These are phyloP conservation scores for Centrapalus pauciflorus DNA, from an alignment of 129 eudicot species.

Conservation along the genomic window DNA sequence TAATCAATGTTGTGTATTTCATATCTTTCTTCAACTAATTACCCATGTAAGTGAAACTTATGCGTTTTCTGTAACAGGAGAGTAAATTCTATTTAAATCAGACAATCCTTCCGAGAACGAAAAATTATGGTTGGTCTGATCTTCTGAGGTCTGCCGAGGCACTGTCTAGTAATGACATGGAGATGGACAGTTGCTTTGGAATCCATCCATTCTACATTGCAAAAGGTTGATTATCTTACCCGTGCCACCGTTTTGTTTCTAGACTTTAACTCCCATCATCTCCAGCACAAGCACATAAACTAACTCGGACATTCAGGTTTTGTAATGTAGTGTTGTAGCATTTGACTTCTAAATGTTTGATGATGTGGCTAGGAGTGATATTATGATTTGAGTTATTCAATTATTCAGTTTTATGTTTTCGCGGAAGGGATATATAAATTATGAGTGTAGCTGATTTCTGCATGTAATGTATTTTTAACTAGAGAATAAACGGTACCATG, in stretches of 20 bases:
- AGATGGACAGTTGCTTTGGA: constrained; percentile 53
- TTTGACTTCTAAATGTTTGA: background rate
- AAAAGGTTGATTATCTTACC: constrained; percentile 65
- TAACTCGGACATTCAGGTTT: too few species aligned
- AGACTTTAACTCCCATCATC: too few species aligned
- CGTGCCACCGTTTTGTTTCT: too few species aligned
- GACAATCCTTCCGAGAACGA: constrained; percentile 31
- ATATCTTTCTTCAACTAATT: background rate
- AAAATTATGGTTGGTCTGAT: constrained; percentile 60
- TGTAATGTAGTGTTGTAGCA: too few species aligned
- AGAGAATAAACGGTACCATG: background rate
- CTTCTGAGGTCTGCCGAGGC: constrained; percentile 16
- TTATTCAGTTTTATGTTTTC: background rate
- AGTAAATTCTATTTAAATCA: constrained; percentile 23
- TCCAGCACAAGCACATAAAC: too few species aligned
- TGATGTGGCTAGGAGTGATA: background rate
- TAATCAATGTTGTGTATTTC: background rate
- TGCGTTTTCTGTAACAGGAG: constrained; percentile 36
- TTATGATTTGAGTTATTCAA: background rate
- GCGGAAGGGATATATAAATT: background rate
- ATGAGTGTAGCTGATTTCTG: background rate
- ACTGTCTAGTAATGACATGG: constrained; percentile 39
- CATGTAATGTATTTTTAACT: background rate
- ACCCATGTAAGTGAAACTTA: background rate
- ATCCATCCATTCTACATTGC: constrained; percentile 91